phyloP scores from a whole-genome alignment of 164 flowering plant genomes.

The Magnolia sinica region DNA sequence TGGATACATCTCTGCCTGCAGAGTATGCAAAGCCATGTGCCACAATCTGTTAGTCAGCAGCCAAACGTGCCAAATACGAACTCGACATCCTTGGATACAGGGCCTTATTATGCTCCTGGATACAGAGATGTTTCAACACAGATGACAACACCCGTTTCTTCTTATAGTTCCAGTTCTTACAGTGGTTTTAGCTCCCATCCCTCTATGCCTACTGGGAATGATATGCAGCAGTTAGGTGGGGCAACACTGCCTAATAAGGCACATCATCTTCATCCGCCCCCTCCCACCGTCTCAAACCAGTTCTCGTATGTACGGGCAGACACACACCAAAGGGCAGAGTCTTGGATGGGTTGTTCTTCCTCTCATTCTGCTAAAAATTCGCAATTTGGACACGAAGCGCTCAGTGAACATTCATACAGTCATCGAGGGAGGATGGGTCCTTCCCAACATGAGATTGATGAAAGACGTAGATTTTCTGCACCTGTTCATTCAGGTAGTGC shows the following conservation, averaged over 20 bases:
- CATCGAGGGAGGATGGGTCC: conserved; percentile 51
- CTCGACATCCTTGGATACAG: conserved; percentile 26
- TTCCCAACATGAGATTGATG: conserved; percentile 41
- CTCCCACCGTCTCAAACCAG: conserved; percentile 63
- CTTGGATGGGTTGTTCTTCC: conserved; percentile 54
- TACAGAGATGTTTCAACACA: conserved; percentile 35
- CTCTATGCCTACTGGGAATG: conserved; percentile 28
- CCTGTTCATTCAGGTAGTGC: conserved; percentile 54
- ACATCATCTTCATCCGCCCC: conserved; percentile 68
- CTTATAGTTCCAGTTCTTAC: conserved; percentile 26
- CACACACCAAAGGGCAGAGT: conserved; percentile 29
- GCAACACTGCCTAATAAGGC: conserved; percentile 35
- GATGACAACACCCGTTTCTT: conserved; percentile 34
- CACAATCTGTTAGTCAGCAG: conserved; percentile 27
- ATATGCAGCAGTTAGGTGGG: conserved; percentile 32
- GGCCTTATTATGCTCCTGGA: conserved; percentile 36
- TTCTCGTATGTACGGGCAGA: conserved; percentile 67
- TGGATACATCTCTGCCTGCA: conserved; percentile 20
- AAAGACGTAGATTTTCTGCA: conserved; percentile 48
- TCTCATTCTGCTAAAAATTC: conserved; percentile 34
- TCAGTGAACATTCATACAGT: conserved; percentile 37
- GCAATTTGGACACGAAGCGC: conserved; percentile 35
- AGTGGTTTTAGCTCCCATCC: conserved; percentile 25
- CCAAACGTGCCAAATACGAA: conserved; percentile 30
- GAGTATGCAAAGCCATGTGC: conserved; percentile 32